Evolutionary conservation across 148 eudicot species (phyloP).

Genomic region (Vaccinium myrtillus): DNA sequence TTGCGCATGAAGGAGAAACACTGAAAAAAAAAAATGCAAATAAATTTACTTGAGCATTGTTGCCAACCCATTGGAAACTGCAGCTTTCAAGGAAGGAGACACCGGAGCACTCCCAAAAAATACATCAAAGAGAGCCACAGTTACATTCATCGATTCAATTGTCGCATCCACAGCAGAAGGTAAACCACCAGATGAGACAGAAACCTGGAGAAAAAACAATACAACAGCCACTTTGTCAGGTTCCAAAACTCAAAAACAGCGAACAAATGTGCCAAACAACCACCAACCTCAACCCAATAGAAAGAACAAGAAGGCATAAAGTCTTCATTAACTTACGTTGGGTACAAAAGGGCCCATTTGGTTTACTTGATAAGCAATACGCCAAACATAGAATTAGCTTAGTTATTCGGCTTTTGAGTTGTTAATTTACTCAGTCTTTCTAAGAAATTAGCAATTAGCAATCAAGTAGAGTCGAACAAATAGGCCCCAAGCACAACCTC

Average conservation of each 20-base stretch:
- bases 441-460: not conserved
- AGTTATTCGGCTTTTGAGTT: not conserved
- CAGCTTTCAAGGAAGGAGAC: slow-evolving; percentile 79
- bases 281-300: not conserved
- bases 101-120: slow-evolving; percentile 78
- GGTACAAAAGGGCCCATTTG: not conserved
- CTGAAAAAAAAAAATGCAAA: not conserved
- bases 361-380: not conserved
- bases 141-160: slow-evolving; percentile 67
- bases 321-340: not conserved
- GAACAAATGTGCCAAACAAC: not conserved
- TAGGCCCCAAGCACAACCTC: not conserved
- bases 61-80: slow-evolving; percentile 60
- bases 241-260: not conserved
- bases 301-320: not conserved
- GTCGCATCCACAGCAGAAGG: slow-evolving; percentile 66
- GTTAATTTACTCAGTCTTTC: not conserved
- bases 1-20: not conserved
- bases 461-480: not conserved
- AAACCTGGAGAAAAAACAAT: slow-evolving; percentile 45
- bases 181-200: slow-evolving; percentile 51
- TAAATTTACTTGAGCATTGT: slow-evolving; percentile 38
- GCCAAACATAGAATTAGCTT: not conserved
- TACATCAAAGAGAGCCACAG: slow-evolving; percentile 74
- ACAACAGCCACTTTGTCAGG: not conserved